A percentile compares a stretch with the other conserved stretches of the same genome.
Conservation (phyloP, 1,284 basidiomycete genomes). For the Peniophora sp. region DNA sequence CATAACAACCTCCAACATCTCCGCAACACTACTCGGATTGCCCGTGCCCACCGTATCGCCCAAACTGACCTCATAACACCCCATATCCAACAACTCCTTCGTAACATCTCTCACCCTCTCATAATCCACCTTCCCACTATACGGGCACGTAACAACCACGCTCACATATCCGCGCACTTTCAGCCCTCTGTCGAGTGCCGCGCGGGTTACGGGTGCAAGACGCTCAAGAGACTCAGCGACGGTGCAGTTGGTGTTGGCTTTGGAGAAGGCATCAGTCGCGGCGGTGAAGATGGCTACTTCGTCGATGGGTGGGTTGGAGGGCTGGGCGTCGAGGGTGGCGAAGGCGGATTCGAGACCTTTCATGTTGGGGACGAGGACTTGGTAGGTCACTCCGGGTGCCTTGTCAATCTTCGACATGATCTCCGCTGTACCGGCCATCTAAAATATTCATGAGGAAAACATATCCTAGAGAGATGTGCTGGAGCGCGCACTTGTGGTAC, state of each 20-base stretch:
- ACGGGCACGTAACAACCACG: slow-evolving; percentile 82
- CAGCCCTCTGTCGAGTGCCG: slow-evolving; percentile 56
- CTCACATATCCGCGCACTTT: slow-evolving; percentile 86
- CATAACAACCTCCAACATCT: slow-evolving; percentile 66
- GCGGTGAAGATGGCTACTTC: slow-evolving; percentile 90
- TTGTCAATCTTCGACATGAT: slow-evolving; percentile 55
- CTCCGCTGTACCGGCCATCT: slow-evolving; percentile 85
- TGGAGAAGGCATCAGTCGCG: slow-evolving; percentile 81
- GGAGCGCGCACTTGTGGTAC: slow-evolving; percentile 75
- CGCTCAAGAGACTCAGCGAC: slow-evolving; percentile 66
- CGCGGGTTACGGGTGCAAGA: slow-evolving; percentile 54
- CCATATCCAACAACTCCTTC: slow-evolving; percentile 75
- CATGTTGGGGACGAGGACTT: slow-evolving; percentile 83
- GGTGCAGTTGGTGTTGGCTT: slow-evolving; percentile 81
- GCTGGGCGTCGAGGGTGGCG: slow-evolving; percentile 34
- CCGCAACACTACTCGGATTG: slow-evolving; percentile 60
- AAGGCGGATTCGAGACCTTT: slow-evolving; percentile 70
- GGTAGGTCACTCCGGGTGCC: slow-evolving; percentile 55
- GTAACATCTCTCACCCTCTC: slow-evolving; percentile 64
- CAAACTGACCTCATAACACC: slow-evolving; percentile 88
- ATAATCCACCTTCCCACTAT: slow-evolving; percentile 71
- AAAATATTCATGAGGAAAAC: background rate
- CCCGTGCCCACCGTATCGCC: slow-evolving; percentile 91
- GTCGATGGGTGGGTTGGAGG: slow-evolving; percentile 47
- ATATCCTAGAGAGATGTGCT: background rate